Percentiles rank a stretch among this genome's conserved stretches.
Conservation (phyloP, 495 filamentous ascomycete species). For the Cenococcum geophilum region DNA sequence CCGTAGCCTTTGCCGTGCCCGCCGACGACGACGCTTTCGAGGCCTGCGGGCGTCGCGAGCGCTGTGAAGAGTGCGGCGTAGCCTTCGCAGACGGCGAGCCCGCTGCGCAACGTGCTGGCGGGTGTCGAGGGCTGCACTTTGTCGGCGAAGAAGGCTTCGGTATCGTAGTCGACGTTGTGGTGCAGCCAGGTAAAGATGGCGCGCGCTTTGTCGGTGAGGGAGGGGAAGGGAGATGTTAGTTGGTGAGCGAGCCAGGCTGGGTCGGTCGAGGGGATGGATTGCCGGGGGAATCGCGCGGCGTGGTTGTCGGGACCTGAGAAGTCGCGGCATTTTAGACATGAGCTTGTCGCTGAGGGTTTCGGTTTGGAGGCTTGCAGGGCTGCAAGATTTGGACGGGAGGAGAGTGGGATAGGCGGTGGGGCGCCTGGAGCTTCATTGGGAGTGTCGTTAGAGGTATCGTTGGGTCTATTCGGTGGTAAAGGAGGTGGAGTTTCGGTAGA, state of each 20-base stretch:
- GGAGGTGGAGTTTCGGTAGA: slow-evolving; percentile 34
- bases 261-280: slow-evolving; percentile 59
- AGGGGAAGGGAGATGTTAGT: slow-evolving; percentile 73
- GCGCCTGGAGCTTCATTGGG: slow-evolving; percentile 5
- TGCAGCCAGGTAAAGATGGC: slow-evolving; percentile 93
- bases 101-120: slow-evolving; percentile 58
- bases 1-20: slow-evolving; percentile 90
- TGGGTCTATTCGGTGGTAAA: slow-evolving; percentile 27
- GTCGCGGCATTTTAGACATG: slow-evolving; percentile 77
- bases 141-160: slow-evolving; percentile 64
- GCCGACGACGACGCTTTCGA: slow-evolving; percentile 60
- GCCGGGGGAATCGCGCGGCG: slow-evolving; percentile 68
- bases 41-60: slow-evolving; percentile 65
- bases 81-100: slow-evolving; percentile 83
- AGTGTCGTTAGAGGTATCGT: not conserved
- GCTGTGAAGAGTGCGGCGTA: slow-evolving; percentile 78
- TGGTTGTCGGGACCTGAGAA: slow-evolving; percentile 75
- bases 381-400: slow-evolving; percentile 54
- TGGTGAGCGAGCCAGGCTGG: slow-evolving; percentile 65
- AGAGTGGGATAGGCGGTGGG: slow-evolving; percentile 52
- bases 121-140: slow-evolving; percentile 62
- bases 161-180: slow-evolving; percentile 86
- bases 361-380: slow-evolving; percentile 52
- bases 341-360: slow-evolving; percentile 31
- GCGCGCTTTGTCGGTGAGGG: slow-evolving; percentile 80